A percentile compares a stretch with the other conserved stretches of the same genome.
Conservation (phyloP, 208 protist genomes). For the Vickermania ingenoplastis region DNA sequence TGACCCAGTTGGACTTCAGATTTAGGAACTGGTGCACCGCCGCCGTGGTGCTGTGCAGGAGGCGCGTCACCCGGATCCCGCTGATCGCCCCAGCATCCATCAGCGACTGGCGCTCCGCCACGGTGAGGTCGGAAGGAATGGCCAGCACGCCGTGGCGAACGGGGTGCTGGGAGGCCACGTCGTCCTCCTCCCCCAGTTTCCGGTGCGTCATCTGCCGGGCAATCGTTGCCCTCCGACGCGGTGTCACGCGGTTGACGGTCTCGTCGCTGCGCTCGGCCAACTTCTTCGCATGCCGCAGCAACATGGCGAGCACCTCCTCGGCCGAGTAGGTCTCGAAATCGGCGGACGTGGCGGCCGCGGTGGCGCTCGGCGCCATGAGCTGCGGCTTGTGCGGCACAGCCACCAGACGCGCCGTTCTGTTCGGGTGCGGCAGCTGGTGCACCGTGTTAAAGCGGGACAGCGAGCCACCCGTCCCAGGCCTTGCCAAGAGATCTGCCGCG, state of each 20-base stretch:
- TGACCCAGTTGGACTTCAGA: conserved; percentile 41
- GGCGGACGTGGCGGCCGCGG: conserved; percentile 5
- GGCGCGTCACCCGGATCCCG: conserved; percentile 67
- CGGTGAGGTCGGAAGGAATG: conserved; percentile 52
- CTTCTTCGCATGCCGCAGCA: conserved; percentile 61
- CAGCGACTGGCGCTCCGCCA: conserved; percentile 74
- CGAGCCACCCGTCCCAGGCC: not conserved
- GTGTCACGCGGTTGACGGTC: conserved; percentile 19
- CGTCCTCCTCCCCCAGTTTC: not conserved
- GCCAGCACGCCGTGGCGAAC: conserved; percentile 64
- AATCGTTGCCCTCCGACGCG: not conserved
- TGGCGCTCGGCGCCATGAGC: conserved; percentile 5
- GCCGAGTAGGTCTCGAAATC: conserved; percentile 23
- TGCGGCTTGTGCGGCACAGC: not conserved
- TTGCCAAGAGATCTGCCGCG: not conserved
- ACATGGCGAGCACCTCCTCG: conserved; percentile 84
- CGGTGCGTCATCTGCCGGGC: not conserved
- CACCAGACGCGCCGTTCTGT: not conserved
- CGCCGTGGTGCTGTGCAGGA: conserved; percentile 77
- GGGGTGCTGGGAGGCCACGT: not conserved
- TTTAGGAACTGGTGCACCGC: conserved; percentile 56
- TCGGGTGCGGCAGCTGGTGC: not conserved
- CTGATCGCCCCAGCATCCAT: conserved; percentile 79
- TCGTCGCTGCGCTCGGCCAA: conserved; percentile 38
- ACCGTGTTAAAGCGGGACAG: conserved; percentile 3